phyloP scores from a whole-genome alignment of 139 green algal species.

The Zygnema circumcarinatum region DNA sequence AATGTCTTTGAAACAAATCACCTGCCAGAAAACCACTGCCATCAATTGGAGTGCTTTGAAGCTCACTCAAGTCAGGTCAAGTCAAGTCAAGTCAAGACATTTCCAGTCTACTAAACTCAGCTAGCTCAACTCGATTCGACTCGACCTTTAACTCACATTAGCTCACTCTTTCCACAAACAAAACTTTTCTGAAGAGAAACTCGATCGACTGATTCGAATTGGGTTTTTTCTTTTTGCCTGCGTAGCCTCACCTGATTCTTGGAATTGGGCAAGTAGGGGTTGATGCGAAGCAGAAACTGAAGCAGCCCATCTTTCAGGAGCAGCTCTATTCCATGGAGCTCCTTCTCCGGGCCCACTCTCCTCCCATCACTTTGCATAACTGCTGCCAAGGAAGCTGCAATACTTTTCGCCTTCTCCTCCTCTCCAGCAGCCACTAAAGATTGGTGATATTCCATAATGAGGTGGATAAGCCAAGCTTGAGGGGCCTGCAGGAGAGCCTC shows the following conservation, averaged over 20 bases:
- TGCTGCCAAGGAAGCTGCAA: not conserved
- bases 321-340: slow-evolving; percentile 28
- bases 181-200: not conserved
- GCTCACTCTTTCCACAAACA: not conserved
- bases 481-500: not conserved
- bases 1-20: slow-evolving; percentile 44
- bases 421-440: not conserved
- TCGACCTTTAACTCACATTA: not conserved
- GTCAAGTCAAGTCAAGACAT: no score
- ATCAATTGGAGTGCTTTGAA: no score
- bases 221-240: not conserved
- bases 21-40: no score
- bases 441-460: slow-evolving; percentile 20
- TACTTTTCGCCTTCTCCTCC: not conserved
- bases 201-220: not conserved
- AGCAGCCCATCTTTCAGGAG: slow-evolving; percentile 42
- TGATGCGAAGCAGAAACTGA: slow-evolving; percentile 24
- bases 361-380: not conserved
- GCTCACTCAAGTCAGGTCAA: no score
- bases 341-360: not conserved
- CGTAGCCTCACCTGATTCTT: slow-evolving; percentile 26
- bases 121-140: no score
- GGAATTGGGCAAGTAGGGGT: not conserved
- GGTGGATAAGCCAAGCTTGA: not conserved
- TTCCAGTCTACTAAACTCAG: no score